Conservation (phyloP, 1,284 basidiomycete species). For the Ustilago shanxiensis region DNA sequence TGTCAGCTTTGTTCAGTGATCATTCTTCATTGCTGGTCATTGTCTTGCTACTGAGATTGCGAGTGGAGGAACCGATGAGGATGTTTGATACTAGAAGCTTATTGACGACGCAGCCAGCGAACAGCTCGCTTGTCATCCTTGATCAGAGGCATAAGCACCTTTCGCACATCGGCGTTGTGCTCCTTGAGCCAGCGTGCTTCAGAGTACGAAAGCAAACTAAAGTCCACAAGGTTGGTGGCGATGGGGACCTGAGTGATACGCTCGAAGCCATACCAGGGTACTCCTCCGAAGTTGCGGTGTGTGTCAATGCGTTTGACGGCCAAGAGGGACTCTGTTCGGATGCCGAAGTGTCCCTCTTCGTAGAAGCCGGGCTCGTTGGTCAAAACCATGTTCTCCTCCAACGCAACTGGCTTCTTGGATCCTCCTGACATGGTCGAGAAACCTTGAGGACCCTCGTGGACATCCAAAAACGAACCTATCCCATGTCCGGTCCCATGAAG, state of each 20-base stretch:
- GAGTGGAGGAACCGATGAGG: not conserved
- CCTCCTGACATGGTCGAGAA: conserved; percentile 60
- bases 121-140: conserved; percentile 58
- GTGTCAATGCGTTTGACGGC: conserved; percentile 53
- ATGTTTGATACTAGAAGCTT: not conserved
- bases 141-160: conserved; percentile 62
- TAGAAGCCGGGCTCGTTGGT: conserved; percentile 67
- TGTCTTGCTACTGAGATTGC: too few species aligned
- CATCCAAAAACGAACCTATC: conserved; percentile 61
- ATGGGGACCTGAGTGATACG: conserved; percentile 69
- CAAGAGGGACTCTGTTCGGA: conserved; percentile 64
- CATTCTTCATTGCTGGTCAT: too few species aligned
- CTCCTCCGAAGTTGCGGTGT: conserved; percentile 57
- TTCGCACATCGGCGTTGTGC: conserved; percentile 67
- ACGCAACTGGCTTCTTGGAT: conserved; percentile 45
- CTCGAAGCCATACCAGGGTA: conserved; percentile 70
- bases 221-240: conserved; percentile 65
- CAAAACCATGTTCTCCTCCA: conserved; percentile 58
- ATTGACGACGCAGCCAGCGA: conserved; percentile 61
- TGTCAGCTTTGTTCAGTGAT: too few species aligned
- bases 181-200: conserved; percentile 68
- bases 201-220: conserved; percentile 52
- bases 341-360: conserved; percentile 64
- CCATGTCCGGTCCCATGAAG: conserved; percentile 66
- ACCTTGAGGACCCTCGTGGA: conserved; percentile 66